These are phyloP conservation scores for Brassica nigra DNA, from an alignment of 345 rosid genomes.

Conservation along the genomic window DNA sequence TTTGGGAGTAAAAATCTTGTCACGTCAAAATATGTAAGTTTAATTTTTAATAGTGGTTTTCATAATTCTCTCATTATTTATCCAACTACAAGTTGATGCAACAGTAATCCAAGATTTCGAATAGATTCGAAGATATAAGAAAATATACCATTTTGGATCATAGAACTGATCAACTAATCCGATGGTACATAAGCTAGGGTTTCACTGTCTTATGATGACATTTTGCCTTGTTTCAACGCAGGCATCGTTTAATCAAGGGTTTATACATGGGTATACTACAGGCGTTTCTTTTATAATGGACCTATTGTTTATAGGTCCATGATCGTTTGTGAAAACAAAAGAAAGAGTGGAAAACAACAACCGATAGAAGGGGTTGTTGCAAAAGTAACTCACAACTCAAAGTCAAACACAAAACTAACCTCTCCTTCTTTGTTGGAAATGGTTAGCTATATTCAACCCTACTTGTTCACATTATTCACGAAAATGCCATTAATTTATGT, in stretches of 20 bases:
- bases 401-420: too few relatives aligned
- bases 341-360: not conserved
- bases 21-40: not conserved
- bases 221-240: not conserved
- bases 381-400: too few relatives aligned
- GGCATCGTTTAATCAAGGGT: not conserved
- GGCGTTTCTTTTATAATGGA: not conserved
- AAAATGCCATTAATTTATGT: too few relatives aligned
- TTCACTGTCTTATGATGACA: not conserved
- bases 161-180: not conserved
- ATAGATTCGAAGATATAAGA: not conserved
- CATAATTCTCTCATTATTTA: not conserved
- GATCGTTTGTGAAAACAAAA: not conserved
- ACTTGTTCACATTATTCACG: too few relatives aligned
- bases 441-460: too few relatives aligned
- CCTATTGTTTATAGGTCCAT: not conserved
- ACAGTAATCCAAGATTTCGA: constrained; percentile 11
- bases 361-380: too few relatives aligned
- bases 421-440: too few relatives aligned
- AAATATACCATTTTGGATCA: not conserved
- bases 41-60: not conserved
- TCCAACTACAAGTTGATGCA: not conserved
- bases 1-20: not conserved
- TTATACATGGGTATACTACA: not conserved
- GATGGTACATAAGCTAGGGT: not conserved